Evolutionary conservation across 164 flowering plant genomes (phyloP).

Genomic region (Aristolochia californica): DNA sequence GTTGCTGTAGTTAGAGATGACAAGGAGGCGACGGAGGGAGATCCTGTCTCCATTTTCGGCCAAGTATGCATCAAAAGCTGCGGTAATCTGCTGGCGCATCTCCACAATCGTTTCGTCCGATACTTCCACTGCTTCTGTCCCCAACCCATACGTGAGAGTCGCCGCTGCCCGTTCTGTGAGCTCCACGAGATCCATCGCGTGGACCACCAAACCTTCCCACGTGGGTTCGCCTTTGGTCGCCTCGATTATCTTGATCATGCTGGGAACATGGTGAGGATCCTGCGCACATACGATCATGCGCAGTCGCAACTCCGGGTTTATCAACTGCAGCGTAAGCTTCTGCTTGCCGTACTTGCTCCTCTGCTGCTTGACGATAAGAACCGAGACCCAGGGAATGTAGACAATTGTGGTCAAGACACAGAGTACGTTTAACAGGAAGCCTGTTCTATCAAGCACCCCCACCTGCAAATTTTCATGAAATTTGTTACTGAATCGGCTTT

Average conservation of each 20-base stretch:
- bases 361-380: slow-evolving; percentile 38
- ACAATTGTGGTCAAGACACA: slow-evolving; percentile 25
- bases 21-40: slow-evolving; percentile 31
- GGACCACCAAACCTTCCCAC: slow-evolving; percentile 15
- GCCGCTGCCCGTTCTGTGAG: slow-evolving; percentile 43
- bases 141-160: slow-evolving; percentile 30
- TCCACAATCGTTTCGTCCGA: slow-evolving; percentile 25
- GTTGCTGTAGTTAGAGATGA: slow-evolving; percentile 30
- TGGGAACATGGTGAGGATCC: slow-evolving; percentile 36
- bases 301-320: slow-evolving; percentile 38
- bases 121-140: slow-evolving; percentile 29
- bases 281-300: slow-evolving; percentile 41
- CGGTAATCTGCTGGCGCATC: slow-evolving; percentile 37
- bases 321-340: slow-evolving; percentile 49
- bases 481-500: no score
- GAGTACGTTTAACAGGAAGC: slow-evolving; percentile 15
- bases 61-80: slow-evolving; percentile 21
- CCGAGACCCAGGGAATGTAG: slow-evolving; percentile 36
- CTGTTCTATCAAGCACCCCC: neutral
- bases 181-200: slow-evolving; percentile 54
- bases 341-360: slow-evolving; percentile 29
- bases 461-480: neutral
- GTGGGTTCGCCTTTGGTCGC: slow-evolving; percentile 30
- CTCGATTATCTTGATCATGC: slow-evolving; percentile 50
- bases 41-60: slow-evolving; percentile 34